phyloP scores from a whole-genome alignment of 352 stramenopile species.

The Thraustotheca clavata region DNA sequence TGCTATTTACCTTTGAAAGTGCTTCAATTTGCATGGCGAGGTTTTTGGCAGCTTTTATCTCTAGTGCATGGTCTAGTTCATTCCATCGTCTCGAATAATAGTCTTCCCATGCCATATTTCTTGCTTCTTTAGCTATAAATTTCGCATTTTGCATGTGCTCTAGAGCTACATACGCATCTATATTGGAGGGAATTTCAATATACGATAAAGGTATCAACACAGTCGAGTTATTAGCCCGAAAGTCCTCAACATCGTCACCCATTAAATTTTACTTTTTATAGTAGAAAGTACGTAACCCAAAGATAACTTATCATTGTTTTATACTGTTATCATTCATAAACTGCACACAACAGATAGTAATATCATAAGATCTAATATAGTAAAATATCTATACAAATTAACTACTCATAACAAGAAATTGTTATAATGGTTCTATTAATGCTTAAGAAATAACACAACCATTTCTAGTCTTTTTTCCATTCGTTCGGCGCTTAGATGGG shows the following conservation, averaged over 20 bases:
- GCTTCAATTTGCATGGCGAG: slow-evolving; percentile 9
- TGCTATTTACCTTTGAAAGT: slow-evolving; percentile 3
- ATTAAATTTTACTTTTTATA: not conserved
- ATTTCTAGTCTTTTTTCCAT: slow-evolving; percentile 45
- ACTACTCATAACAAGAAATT: not conserved
- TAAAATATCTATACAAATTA: not conserved
- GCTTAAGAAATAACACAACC: slow-evolving; percentile 10
- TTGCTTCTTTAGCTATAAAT: slow-evolving; percentile 2
- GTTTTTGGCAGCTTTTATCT: not conserved
- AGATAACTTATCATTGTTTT: no score
- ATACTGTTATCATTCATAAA: no score
- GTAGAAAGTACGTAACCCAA: no score
- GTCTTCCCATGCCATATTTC: slow-evolving; percentile 18
- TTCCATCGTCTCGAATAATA: slow-evolving; percentile 4
- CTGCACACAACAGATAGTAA: no score
- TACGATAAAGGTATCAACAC: not conserved
- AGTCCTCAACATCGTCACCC: not conserved
- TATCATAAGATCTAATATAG: no score
- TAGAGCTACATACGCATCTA: not conserved
- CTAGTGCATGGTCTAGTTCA: not conserved
- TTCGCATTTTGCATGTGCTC: not conserved
- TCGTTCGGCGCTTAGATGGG: slow-evolving; percentile 54
- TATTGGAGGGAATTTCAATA: not conserved
- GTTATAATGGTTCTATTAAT: not conserved
- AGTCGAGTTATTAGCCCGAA: not conserved